Conservation (phyloP, 2,329 filamentous ascomycete species). For the Albophoma yamanashiensis region DNA sequence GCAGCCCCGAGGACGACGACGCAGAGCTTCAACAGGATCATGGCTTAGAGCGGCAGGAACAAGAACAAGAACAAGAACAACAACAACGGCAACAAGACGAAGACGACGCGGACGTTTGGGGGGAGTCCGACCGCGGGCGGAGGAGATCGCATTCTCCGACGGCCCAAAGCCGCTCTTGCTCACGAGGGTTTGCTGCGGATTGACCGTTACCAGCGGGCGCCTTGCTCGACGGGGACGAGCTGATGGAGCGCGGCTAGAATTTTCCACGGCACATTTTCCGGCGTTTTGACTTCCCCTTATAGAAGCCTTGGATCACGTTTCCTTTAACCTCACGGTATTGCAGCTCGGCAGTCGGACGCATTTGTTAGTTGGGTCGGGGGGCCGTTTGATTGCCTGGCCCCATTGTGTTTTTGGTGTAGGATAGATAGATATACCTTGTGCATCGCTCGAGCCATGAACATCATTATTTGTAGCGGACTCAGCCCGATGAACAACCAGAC, state of each 20-base stretch:
- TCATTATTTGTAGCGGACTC: not conserved
- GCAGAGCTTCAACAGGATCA: constrained; percentile 3
- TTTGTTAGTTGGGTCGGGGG: not conserved
- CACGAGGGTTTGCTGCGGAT: not conserved
- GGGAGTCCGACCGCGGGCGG: not conserved
- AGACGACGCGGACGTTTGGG: not conserved
- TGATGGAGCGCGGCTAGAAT: not conserved
- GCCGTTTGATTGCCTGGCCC: not conserved
- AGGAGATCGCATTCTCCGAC: not conserved
- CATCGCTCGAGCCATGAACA: not conserved
- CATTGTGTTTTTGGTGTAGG: not conserved
- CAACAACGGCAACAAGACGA: not conserved
- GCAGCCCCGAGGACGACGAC: constrained; percentile 1
- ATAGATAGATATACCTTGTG: not conserved
- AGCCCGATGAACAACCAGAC: not conserved
- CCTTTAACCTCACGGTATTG: too few relatives aligned
- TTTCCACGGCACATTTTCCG: not conserved
- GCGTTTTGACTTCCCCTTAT: not conserved
- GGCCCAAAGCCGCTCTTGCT: not conserved
- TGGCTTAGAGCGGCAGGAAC: not conserved
- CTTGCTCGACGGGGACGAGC: not conserved
- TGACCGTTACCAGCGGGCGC: not conserved
- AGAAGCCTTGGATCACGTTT: not conserved
- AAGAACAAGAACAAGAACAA: not conserved
- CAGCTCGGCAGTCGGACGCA: not conserved